Conservation (phyloP, 1,284 basidiomycete species). For the Singerocomus inundabilis region DNA sequence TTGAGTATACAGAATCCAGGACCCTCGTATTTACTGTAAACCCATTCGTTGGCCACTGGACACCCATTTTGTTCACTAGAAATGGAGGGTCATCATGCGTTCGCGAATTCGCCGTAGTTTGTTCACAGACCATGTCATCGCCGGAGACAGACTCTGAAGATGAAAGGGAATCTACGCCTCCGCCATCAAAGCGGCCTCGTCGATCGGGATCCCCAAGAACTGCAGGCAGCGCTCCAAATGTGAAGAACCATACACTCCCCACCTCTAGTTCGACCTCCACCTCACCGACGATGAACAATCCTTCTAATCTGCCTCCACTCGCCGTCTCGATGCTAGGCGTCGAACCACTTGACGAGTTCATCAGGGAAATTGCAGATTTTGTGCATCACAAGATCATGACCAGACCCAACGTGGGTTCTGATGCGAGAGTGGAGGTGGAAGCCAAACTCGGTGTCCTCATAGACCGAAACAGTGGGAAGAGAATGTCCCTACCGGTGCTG, state of each 20-base stretch:
- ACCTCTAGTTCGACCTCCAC: slow-evolving; percentile 11
- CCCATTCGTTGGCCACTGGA: neutral
- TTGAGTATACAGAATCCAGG: slow-evolving; percentile 12
- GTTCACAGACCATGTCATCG: slow-evolving; percentile 29
- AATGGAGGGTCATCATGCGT: neutral
- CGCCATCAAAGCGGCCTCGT: slow-evolving; percentile 30
- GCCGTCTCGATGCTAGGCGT: slow-evolving; percentile 90
- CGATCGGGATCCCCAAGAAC: slow-evolving; percentile 23
- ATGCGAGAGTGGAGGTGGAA: slow-evolving; percentile 76
- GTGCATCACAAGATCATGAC: slow-evolving; percentile 68
- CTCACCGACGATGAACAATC: slow-evolving; percentile 27
- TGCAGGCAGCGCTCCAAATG: slow-evolving; percentile 18
- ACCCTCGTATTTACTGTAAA: neutral
- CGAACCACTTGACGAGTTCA: slow-evolving; percentile 93
- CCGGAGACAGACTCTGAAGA: slow-evolving; percentile 34
- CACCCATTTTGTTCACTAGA: neutral
- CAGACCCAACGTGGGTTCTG: slow-evolving; percentile 46
- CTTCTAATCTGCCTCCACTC: slow-evolving; percentile 54
- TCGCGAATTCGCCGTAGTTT: slow-evolving; percentile 11
- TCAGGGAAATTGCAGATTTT: slow-evolving; percentile 89
- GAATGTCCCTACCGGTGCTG: slow-evolving; percentile 72
- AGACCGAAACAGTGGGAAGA: slow-evolving; percentile 54
- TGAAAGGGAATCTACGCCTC: slow-evolving; percentile 27
- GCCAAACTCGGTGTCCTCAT: slow-evolving; percentile 88
- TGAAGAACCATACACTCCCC: slow-evolving; percentile 17